Evolutionary conservation across 345 rosid species (phyloP).

Genomic region (Ailanthus altissimus): DNA sequence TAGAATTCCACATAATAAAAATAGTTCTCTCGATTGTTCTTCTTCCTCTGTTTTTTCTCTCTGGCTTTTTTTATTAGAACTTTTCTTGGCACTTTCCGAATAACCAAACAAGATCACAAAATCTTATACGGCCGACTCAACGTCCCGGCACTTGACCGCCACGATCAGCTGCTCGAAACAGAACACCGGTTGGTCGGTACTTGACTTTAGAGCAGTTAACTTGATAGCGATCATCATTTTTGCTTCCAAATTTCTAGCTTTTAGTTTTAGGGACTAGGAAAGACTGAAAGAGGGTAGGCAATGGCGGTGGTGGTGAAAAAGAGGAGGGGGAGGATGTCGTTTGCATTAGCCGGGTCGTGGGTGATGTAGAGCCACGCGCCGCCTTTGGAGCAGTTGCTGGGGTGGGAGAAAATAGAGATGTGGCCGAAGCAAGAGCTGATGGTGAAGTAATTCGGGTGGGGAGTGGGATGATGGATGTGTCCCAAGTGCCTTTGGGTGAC

Average conservation of each 20-base stretch:
- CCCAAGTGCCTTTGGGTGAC: conserved; percentile 80
- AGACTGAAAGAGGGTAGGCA: too few species aligned
- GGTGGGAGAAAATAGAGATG: conserved; percentile 81
- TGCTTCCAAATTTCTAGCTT: too few species aligned
- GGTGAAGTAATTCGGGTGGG: conserved; percentile 80
- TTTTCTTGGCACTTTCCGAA: too few species aligned
- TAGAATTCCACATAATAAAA: too few species aligned
- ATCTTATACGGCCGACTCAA: conserved; percentile 69
- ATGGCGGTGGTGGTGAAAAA: conserved; percentile 33
- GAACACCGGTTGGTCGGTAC: conserved; percentile 48
- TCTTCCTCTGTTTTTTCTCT: too few species aligned
- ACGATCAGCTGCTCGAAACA: conserved; percentile 87
- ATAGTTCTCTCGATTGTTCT: too few species aligned
- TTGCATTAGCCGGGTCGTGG: conserved; percentile 63
- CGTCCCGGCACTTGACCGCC: conserved; percentile 75
- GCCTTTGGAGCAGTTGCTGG: conserved; percentile 51
- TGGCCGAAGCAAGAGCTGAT: conserved; percentile 97
- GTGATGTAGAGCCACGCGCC: conserved; percentile 83
- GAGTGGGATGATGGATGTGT: conserved; percentile 75
- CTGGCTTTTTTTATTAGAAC: too few species aligned
- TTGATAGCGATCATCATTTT: too few species aligned
- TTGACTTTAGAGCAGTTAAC: too few species aligned
- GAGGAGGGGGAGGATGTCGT: conserved; percentile 50
- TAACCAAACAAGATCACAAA: too few species aligned
- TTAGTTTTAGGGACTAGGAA: too few species aligned